phyloP scores from a whole-genome alignment of 2,329 filamentous ascomycete genomes.

The Ilyonectria destructans region DNA sequence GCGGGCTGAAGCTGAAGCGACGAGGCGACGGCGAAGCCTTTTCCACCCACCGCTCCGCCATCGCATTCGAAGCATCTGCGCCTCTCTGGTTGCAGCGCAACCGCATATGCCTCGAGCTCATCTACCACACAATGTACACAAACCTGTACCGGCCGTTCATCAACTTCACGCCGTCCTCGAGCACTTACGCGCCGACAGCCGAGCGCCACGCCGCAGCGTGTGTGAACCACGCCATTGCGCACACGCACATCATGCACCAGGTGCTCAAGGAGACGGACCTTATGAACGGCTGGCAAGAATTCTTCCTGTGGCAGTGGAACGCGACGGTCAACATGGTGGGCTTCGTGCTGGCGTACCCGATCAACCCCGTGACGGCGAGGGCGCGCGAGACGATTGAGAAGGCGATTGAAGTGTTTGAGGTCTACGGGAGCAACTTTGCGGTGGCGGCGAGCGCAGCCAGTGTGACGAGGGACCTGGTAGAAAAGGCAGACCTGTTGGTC shows the following conservation, averaged over 20 bases:
- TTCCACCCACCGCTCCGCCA: slow-evolving; percentile 53
- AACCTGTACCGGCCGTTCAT: slow-evolving; percentile 60
- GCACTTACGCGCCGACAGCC: slow-evolving; percentile 34
- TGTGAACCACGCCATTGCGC: slow-evolving; percentile 46
- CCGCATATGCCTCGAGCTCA: slow-evolving; percentile 59
- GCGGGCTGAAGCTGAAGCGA: slow-evolving; percentile 54
- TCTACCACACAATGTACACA: slow-evolving; percentile 58
- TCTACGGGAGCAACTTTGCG: slow-evolving; percentile 59
- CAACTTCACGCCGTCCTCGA: slow-evolving; percentile 47
- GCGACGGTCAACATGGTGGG: slow-evolving; percentile 53
- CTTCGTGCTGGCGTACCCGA: slow-evolving; percentile 53
- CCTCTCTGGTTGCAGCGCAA: slow-evolving; percentile 59
- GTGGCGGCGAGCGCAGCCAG: slow-evolving; percentile 57
- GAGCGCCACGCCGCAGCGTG: slow-evolving; percentile 40
- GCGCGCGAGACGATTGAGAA: slow-evolving; percentile 53
- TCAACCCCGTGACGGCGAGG: slow-evolving; percentile 43
- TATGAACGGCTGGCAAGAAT: slow-evolving; percentile 50
- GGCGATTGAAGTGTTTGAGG: slow-evolving; percentile 57
- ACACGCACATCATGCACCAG: slow-evolving; percentile 47
- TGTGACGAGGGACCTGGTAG: slow-evolving; percentile 52
- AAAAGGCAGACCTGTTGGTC: slow-evolving; percentile 43
- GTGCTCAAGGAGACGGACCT: slow-evolving; percentile 44
- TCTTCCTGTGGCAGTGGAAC: slow-evolving; percentile 51
- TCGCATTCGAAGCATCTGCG: slow-evolving; percentile 48
- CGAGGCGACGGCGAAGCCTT: slow-evolving; percentile 51